Conservation (phyloP, 345 rosid species). For the Balakata baccata region DNA sequence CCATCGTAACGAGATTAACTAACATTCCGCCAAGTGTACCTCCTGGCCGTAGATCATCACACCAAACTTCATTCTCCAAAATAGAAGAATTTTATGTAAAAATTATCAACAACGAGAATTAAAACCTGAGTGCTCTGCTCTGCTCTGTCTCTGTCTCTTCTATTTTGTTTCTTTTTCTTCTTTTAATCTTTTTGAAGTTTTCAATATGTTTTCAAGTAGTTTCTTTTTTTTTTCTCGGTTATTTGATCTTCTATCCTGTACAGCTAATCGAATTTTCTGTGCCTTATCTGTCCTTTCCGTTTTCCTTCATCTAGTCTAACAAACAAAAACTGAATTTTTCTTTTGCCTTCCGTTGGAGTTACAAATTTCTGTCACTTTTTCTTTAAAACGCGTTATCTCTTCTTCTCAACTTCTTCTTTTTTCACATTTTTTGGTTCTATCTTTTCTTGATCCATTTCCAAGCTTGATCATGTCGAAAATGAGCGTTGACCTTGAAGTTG, state of each 20-base stretch:
- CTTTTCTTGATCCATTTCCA: background rate
- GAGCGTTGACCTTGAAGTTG: constrained; percentile 13
- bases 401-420: background rate
- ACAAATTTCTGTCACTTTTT: constrained; percentile 1
- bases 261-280: constrained; percentile 15
- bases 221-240: constrained; percentile 1
- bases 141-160: background rate
- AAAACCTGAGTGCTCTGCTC: no score
- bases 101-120: background rate
- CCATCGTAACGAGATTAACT: constrained; percentile 12
- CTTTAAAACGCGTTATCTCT: background rate
- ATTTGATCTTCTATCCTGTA: constrained; percentile 14
- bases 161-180: background rate
- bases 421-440: background rate
- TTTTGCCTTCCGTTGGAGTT: background rate
- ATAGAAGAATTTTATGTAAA: background rate
- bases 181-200: background rate
- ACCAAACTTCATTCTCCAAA: background rate
- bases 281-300: constrained; percentile 10
- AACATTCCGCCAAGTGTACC: background rate
- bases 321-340: background rate
- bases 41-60: constrained; percentile 3
- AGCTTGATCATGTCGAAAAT: constrained; percentile 2
- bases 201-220: constrained; percentile 11
- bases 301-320: background rate